Percentiles rank a stretch among this genome's conserved stretches.
phyloP scores from a whole-genome alignment of 805 yeast species.

The Ogataea populi-albae region DNA sequence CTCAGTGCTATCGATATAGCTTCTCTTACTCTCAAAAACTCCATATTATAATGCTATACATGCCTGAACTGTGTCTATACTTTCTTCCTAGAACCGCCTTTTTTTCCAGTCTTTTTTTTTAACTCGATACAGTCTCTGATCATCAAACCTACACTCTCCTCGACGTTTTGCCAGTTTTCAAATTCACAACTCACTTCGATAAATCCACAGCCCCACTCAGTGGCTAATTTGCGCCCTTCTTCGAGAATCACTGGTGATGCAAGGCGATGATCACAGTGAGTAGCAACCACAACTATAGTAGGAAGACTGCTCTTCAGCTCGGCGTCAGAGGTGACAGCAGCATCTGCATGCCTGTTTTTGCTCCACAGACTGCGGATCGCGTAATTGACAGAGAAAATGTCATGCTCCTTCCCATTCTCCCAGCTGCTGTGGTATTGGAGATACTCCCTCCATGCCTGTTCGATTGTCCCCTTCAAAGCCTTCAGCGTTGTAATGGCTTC shows the following conservation, averaged over 20 bases:
- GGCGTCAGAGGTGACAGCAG: slow-evolving; percentile 2
- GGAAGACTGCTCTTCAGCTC: slow-evolving; percentile 39
- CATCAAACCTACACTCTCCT: slow-evolving; percentile 54
- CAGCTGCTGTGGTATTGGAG: slow-evolving; percentile 51
- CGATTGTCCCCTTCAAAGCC: slow-evolving; percentile 52
- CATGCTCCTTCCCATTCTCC: slow-evolving; percentile 66
- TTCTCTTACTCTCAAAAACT: slow-evolving; percentile 1
- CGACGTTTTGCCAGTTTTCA: slow-evolving; percentile 47
- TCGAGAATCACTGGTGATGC: slow-evolving; percentile 60
- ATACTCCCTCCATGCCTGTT: slow-evolving; percentile 75
- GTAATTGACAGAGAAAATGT: slow-evolving; percentile 57
- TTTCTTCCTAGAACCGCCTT: slow-evolving; percentile 2
- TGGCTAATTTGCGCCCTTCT: slow-evolving; percentile 55
- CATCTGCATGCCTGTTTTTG: slow-evolving; percentile 10
- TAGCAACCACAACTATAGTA: slow-evolving; percentile 65
- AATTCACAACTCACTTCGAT: slow-evolving; percentile 53
- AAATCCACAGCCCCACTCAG: slow-evolving; percentile 64
- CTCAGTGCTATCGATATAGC: background rate
- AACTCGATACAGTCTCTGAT: slow-evolving; percentile 57
- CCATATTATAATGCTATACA: background rate
- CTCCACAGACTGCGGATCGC: slow-evolving; percentile 60
- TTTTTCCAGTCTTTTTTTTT: slow-evolving; percentile 11
- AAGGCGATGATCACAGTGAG: slow-evolving; percentile 54
- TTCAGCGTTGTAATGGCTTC: slow-evolving; percentile 37
- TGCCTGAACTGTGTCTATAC: background rate